These are phyloP conservation scores for Penicillium herquei DNA, from an alignment of 495 filamentous ascomycete species.

Conservation along the genomic window DNA sequence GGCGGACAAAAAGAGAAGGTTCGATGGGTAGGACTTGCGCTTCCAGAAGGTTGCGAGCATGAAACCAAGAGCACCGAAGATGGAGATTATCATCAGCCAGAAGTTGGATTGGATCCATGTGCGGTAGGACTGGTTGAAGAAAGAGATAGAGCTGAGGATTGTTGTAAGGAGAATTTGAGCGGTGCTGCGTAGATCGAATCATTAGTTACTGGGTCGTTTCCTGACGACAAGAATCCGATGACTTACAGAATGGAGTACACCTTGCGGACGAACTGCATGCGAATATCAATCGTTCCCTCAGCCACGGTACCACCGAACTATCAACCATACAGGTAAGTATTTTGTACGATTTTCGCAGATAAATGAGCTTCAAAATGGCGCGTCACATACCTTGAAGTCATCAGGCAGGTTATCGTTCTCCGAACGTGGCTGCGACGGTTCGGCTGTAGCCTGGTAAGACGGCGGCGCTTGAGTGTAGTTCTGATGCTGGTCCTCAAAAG, in stretches of 20 bases:
- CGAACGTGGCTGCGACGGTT: constrained; percentile 61
- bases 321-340: neutral
- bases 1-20: constrained; percentile 84
- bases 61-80: constrained; percentile 77
- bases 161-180: constrained; percentile 86
- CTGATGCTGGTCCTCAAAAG: constrained; percentile 55
- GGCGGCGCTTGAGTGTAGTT: constrained; percentile 83
- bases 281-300: constrained; percentile 90
- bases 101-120: constrained; percentile 81
- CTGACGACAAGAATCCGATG: neutral
- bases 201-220: too few species aligned
- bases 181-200: constrained; percentile 39
- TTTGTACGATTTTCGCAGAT: neutral
- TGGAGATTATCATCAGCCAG: constrained; percentile 81
- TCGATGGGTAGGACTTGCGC: constrained; percentile 92
- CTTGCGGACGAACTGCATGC: constrained; percentile 97
- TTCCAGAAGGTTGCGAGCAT: constrained; percentile 96
- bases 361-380: neutral
- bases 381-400: constrained; percentile 79
- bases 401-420: constrained; percentile 92
- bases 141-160: constrained; percentile 75
- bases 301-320: constrained; percentile 88
- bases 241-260: constrained; percentile 79
- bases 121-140: constrained; percentile 78
- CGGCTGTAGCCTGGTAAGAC: constrained; percentile 53